phyloP scores from a whole-genome alignment of 2,329 filamentous ascomycete genomes.

The Berkeleyomyces basicola region DNA sequence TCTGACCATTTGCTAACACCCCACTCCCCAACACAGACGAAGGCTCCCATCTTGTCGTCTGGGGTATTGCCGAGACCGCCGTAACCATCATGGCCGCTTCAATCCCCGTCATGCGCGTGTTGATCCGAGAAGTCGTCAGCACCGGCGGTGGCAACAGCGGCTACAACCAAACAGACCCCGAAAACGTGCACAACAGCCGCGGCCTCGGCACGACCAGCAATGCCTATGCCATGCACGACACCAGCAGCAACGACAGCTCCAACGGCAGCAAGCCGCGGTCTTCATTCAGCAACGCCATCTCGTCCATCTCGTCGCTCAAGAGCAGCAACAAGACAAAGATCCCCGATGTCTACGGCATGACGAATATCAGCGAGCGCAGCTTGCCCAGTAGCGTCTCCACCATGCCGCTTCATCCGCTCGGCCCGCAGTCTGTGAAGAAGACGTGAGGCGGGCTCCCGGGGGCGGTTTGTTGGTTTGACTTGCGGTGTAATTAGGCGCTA shows the following conservation, averaged over 20 bases:
- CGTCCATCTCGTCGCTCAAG: conserved; percentile 2
- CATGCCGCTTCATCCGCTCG: conserved; percentile 10
- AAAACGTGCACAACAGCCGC: background rate
- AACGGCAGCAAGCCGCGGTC: conserved; percentile 7
- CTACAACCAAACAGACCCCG: conserved; percentile 12
- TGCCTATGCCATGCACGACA: conserved; percentile 2
- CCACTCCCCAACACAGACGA: background rate
- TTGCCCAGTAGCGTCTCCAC: conserved; percentile 11
- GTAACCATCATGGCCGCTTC: conserved; percentile 17
- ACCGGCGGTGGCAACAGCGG: conserved; percentile 6
- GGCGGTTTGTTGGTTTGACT: too few species aligned
- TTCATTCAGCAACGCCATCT: conserved; percentile 6
- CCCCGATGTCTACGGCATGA: conserved; percentile 13
- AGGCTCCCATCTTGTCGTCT: conserved; percentile 13
- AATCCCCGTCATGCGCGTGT: conserved; percentile 16
- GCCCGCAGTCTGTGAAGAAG: conserved; percentile 8
- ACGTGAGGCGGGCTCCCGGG: background rate
- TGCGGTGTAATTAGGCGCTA: too few species aligned
- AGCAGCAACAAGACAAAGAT: conserved; percentile 7
- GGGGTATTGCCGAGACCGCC: conserved; percentile 14
- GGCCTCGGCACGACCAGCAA: conserved; percentile 5
- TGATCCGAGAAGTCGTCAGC: conserved; percentile 14
- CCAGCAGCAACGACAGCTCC: background rate
- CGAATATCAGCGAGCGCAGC: conserved; percentile 11
- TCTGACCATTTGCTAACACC: background rate